Conservation (phyloP, 345 rosid species). For the Camelina neglecta region DNA sequence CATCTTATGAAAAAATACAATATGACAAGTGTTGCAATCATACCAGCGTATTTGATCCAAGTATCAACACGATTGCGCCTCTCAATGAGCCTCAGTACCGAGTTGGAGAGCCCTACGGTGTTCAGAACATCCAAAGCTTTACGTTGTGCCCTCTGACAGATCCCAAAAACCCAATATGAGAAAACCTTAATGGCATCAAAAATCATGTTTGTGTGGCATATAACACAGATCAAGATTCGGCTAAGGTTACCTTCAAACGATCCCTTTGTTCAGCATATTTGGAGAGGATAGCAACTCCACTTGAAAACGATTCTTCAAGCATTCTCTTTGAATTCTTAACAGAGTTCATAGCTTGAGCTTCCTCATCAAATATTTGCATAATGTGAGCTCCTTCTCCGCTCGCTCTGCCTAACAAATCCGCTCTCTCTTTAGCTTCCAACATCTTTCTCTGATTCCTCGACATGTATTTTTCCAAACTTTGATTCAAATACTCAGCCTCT, state of each 20-base stretch:
- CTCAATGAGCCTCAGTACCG: constrained; percentile 87
- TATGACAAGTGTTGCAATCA: constrained; percentile 62
- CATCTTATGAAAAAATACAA: constrained; percentile 68
- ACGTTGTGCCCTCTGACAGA: constrained; percentile 76
- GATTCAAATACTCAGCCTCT: constrained; percentile 81
- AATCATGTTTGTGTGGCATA: neutral
- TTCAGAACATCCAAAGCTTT: constrained; percentile 87
- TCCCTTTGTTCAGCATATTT: constrained; percentile 93
- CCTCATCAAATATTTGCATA: constrained; percentile 86
- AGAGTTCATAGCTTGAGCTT: constrained; percentile 89
- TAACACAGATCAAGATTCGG: neutral
- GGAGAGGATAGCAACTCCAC: constrained; percentile 81
- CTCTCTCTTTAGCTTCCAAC: constrained; percentile 83
- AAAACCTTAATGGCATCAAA: neutral
- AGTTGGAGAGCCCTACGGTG: constrained; percentile 91
- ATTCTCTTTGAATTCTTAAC: constrained; percentile 81
- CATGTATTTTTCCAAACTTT: constrained; percentile 69
- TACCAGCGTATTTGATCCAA: constrained; percentile 88
- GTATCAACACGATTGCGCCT: constrained; percentile 88
- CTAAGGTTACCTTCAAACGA: constrained; percentile 69
- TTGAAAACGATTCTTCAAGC: constrained; percentile 80
- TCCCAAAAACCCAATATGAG: neutral
- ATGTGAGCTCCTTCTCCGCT: constrained; percentile 82
- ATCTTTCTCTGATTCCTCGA: constrained; percentile 69
- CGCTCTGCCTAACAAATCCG: constrained; percentile 82